Conservation (phyloP, 2,329 filamentous ascomycete genomes). For the Catunica adiposa region DNA sequence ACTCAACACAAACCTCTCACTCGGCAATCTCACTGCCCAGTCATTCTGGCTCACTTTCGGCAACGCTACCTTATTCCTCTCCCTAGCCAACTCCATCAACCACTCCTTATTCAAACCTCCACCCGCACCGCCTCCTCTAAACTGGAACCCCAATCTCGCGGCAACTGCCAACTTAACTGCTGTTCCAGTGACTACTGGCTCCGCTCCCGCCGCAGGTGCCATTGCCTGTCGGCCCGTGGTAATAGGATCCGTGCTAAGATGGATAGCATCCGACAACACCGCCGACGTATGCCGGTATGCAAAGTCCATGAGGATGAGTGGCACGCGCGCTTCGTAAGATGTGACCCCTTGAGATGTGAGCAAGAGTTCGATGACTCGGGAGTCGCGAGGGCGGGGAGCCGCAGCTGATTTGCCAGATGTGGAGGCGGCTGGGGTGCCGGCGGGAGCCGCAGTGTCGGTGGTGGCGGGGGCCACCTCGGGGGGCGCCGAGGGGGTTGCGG, state of each 20-base stretch:
- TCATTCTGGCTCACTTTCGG: constrained; percentile 47
- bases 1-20: constrained; percentile 51
- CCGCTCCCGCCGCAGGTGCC: constrained; percentile 29
- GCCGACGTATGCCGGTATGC: constrained; percentile 66
- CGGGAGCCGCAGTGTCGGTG: neutral
- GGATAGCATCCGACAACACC: constrained; percentile 53
- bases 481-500: constrained; percentile 16
- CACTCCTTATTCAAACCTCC: constrained; percentile 55
- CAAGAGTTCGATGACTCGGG: constrained; percentile 63
- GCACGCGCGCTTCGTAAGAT: constrained; percentile 66
- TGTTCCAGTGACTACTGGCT: constrained; percentile 45
- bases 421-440: constrained; percentile 11
- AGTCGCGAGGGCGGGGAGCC: constrained; percentile 54
- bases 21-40: constrained; percentile 50
- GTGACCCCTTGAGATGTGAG: constrained; percentile 65
- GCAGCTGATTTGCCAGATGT: constrained; percentile 22
- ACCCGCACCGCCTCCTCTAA: constrained; percentile 37
- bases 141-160: constrained; percentile 51
- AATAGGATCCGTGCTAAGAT: constrained; percentile 54
- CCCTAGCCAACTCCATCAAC: constrained; percentile 55
- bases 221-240: constrained; percentile 34
- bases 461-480: constrained; percentile 16
- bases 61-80: constrained; percentile 50
- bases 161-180: constrained; percentile 59
- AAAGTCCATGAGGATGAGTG: constrained; percentile 69